Percentiles rank a stretch among this genome's conserved stretches.
Evolutionary conservation across 139 green algal species (phyloP).

Genomic region (Chlorella vulgaris): DNA sequence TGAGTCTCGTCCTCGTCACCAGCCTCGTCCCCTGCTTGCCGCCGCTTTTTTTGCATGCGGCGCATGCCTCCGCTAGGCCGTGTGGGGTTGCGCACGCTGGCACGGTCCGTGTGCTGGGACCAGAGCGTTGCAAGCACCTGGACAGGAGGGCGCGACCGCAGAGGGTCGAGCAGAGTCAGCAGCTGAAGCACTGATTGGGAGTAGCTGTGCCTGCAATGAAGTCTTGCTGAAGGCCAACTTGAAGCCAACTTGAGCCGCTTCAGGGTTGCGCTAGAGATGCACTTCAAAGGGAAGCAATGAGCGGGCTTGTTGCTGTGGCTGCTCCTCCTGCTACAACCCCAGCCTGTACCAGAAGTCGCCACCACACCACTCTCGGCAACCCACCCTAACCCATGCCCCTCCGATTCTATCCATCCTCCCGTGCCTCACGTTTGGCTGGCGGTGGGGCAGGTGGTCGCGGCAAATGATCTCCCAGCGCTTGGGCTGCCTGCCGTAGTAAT

Average conservation of each 20-base stretch:
- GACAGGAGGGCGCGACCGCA: background rate
- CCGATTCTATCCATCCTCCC: background rate
- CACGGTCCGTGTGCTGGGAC: conserved; percentile 8
- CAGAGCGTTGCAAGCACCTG: conserved; percentile 38
- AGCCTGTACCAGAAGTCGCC: no score
- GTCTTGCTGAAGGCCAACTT: no score
- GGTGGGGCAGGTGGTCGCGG: conserved; percentile 37
- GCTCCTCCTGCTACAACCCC: background rate
- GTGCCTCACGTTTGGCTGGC: conserved; percentile 21
- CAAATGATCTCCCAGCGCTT: conserved; percentile 44
- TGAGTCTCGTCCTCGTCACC: background rate
- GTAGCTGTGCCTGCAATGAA: no score
- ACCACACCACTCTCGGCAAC: no score
- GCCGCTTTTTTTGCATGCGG: background rate
- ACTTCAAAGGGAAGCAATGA: background rate
- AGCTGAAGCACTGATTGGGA: no score
- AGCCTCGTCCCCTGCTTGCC: background rate
- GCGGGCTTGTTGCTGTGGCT: background rate
- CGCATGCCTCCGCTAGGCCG: background rate
- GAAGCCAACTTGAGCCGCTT: no score
- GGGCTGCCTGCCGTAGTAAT: conserved; percentile 32
- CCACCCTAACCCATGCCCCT: background rate
- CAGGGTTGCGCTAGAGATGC: background rate
- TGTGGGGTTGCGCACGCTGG: conserved; percentile 5
- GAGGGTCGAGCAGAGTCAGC: background rate